phyloP scores from a whole-genome alignment of 106 monocot genomes.

The Dendrobium chrysotoxum region DNA sequence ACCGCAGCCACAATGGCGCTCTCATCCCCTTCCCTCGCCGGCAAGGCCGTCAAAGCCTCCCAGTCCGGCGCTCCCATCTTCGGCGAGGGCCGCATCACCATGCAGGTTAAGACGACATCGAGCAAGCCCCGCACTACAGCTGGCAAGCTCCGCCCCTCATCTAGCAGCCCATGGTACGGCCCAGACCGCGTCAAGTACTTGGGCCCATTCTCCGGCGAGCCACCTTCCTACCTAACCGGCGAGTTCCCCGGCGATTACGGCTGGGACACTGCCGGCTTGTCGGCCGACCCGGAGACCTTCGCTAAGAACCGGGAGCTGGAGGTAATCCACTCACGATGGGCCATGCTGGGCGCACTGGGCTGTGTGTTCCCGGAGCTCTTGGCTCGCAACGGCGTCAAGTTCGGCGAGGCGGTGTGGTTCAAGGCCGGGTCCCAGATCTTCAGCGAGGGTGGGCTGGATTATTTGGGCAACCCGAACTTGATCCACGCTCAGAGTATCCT shows the following conservation, averaged over 20 bases:
- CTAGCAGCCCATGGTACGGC: conserved; percentile 43
- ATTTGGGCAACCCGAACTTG: conserved; percentile 28
- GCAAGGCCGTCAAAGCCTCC: conserved; percentile 23
- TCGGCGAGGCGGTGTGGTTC: conserved; percentile 31
- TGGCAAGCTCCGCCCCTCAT: conserved; percentile 15
- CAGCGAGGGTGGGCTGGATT: conserved; percentile 30
- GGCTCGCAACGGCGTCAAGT: conserved; percentile 34
- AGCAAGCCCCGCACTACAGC: not conserved
- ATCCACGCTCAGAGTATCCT: conserved; percentile 30
- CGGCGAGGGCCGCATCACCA: conserved; percentile 26
- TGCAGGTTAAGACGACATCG: conserved; percentile 13
- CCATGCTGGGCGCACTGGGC: conserved; percentile 32
- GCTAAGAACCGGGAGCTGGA: conserved; percentile 36
- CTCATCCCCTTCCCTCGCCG: conserved; percentile 29
- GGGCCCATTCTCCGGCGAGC: conserved; percentile 52
- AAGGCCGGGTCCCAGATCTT: conserved; percentile 29
- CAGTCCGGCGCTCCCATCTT: conserved; percentile 17
- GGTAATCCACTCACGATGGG: conserved; percentile 38
- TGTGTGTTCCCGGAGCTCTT: conserved; percentile 30
- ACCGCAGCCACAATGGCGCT: conserved; percentile 28
- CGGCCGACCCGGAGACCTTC: conserved; percentile 35
- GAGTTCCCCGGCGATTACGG: conserved; percentile 56
- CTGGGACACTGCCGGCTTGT: conserved; percentile 38
- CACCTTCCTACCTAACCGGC: conserved; percentile 60
- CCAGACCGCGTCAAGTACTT: conserved; percentile 41